Evolutionary conservation across 2,329 filamentous ascomycete species (phyloP), one percentile per base, ranked within the genome.

Genomic region (Fusarium phyllophilum): DNA sequence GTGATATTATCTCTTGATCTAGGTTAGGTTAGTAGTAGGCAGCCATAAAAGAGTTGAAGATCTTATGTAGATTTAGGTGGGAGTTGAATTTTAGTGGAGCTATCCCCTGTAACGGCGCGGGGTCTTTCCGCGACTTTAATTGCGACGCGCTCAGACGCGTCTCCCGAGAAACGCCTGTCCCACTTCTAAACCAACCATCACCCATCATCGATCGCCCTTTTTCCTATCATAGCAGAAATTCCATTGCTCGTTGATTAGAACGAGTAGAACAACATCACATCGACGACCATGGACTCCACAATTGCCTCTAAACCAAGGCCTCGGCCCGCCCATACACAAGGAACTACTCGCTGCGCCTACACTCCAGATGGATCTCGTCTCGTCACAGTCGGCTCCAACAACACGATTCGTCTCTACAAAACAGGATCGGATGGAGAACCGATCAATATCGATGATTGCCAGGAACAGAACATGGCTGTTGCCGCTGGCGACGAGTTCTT

Each of bases 361-460:
- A 98, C 95, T 2, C 94, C 94, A 12, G 92, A 97, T 82, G 96
- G 97, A 71, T 89, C 89, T 76, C 94, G 93, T 78, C 88, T 99
- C 66, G 90, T 98, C 75, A 98, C 96, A 17, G 95, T 95, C 69
- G 96, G 96, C 73, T 93, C 94, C 67, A 97, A 98, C 85, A 97
- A 97, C 79, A 94, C 94, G 13, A 95, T 97, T 78, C 93, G 97
- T 56, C 90, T 98, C 56, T 99, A 97, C 85, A 94, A 92, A 75
- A 96, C 95, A 20, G 94, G 94, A 68, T 96, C 93, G 44, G 93
- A 97, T 84, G 95, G 95, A 77, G 96, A 99, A 81, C 96, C 97
- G 15, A 91, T 90, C 66, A 97, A 96, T 65, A 92, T 99, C 64
- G 96, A 98, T 81, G 94, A 98, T 73, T 94, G 93, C 62, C 93